Evolutionary conservation across 2,329 filamentous ascomycete species (phyloP), one percentile per base, ranked within the genome.

Genomic region (Microcyclospora tardicrescens): DNA sequence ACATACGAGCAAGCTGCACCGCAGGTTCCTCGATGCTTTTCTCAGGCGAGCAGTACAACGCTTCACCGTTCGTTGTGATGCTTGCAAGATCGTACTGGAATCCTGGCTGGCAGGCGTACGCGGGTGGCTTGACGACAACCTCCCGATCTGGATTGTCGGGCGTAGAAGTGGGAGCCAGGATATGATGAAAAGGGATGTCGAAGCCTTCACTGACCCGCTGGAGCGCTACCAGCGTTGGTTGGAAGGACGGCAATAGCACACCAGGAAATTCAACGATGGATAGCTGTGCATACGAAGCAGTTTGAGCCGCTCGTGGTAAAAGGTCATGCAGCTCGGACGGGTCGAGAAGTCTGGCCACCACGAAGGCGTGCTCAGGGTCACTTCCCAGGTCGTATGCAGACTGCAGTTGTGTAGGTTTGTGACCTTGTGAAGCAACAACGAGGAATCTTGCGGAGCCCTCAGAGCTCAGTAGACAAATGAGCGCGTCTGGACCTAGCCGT

Each of bases 261-360:
- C 71, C 72, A 0, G 75, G 77, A 40, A 81, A 79, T 44, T 81
- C 77, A 1, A 80, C 63, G 1, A 81, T 60, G 2, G 43, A 47
- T 10, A 41, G 35, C 12, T 36, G 19, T 19, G 28, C 14, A 9
- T 36, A 10, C 2, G 19, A 13, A 8, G 24, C n/a, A 11, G 13
- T 29, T 10, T 30, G 27, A n/a, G 38, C 11, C n/a, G 19, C 28
- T 34, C 38, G 16, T 34, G 32, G 10, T 38, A 46, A 10, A 33
- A 38, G 12, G 29, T 16, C 12, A 42, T 39, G 16, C 13, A 37
- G 11, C n/a, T 42, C 39, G 31, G 15, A 10, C 2, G 39, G 38
- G 14, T 43, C 30, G 16, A 43, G 36, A 8, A 37, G 46, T 31
- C 41, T 40, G 6, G 38, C 44, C 11, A 47, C 36, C 2, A 47